phyloP scores from a whole-genome alignment of 1,284 basidiomycete species.

The Leccinum fallax region DNA sequence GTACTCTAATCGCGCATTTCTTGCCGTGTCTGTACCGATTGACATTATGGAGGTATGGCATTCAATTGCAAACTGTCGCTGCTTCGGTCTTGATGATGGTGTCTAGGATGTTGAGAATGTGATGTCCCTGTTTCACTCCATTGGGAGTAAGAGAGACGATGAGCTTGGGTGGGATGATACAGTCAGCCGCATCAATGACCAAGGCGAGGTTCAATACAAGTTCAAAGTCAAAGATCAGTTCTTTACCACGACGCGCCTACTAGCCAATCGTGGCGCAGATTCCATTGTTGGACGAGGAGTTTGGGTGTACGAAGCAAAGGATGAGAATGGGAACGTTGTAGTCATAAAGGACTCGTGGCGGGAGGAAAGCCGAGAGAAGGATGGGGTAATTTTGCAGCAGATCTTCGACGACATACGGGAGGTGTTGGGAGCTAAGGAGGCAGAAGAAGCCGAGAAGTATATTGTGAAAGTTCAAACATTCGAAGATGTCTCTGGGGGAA shows the following conservation, averaged over 20 bases:
- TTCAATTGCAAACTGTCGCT: background rate
- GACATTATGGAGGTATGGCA: background rate
- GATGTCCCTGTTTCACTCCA: constrained; percentile 11
- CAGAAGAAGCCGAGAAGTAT: background rate
- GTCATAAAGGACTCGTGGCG: background rate
- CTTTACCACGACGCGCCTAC: background rate
- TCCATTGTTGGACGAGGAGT: background rate
- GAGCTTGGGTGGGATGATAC: background rate
- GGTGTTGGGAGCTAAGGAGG: no score
- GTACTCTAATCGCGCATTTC: background rate
- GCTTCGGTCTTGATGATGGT: background rate
- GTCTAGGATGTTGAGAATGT: background rate
- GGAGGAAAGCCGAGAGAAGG: background rate
- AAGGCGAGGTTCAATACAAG: background rate
- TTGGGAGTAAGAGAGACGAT: background rate
- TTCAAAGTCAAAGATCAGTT: background rate
- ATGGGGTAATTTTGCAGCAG: background rate
- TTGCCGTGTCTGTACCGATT: background rate
- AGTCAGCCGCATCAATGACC: background rate
- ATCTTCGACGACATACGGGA: no score
- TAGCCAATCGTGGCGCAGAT: background rate
- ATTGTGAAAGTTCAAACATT: background rate
- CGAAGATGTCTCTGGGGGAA: background rate
- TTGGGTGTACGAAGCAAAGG: background rate
- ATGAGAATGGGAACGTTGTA: background rate